Conservation (phyloP, 2,329 filamentous ascomycete species). For the Bertia moriformis region DNA sequence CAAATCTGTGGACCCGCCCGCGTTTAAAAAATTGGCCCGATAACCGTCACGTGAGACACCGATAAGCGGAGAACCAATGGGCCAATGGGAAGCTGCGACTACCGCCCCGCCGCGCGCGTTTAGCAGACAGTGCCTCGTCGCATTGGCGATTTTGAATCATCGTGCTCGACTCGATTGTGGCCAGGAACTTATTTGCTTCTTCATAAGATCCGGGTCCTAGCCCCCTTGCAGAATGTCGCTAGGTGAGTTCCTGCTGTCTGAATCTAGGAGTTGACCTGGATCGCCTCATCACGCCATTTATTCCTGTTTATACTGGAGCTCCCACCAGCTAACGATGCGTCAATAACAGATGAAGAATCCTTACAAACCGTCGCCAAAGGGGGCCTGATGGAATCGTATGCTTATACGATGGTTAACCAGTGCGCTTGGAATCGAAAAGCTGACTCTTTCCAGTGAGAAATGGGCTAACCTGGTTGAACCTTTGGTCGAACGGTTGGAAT, state of each 20-base stretch:
- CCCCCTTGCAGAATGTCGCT: too few species aligned
- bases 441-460: neutral
- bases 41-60: neutral
- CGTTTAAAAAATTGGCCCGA: conserved; percentile 1
- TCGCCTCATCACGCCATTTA: too few species aligned
- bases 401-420: neutral
- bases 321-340: too few species aligned
- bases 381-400: neutral
- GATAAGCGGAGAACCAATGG: neutral
- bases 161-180: too few species aligned
- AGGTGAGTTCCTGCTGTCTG: too few species aligned
- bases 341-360: conserved; percentile 1
- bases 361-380: neutral
- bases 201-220: too few species aligned
- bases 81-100: neutral
- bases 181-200: too few species aligned
- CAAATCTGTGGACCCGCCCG: neutral
- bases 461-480: neutral
- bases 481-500: neutral
- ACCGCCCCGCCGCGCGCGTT: neutral
- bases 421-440: neutral
- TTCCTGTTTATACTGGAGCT: too few species aligned
- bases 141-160: too few species aligned
- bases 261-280: too few species aligned
- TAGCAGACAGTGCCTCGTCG: too few species aligned